A percentile compares a stretch with the other conserved stretches of the same genome.
Evolutionary conservation across 257 asterid genomes (phyloP).

Genomic region (Scutellaria galericulata): DNA sequence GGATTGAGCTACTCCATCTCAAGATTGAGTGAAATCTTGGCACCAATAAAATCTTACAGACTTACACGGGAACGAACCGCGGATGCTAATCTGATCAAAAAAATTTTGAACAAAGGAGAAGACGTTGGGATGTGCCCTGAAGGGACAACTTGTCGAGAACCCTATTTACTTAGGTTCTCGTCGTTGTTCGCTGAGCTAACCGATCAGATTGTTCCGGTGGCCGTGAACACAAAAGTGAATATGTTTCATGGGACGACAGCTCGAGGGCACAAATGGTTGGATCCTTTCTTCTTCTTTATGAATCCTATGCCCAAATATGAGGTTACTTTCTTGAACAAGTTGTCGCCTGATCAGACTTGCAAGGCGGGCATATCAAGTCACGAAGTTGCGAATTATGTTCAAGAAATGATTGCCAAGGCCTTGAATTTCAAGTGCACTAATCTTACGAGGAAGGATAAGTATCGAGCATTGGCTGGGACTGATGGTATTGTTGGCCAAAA

Average conservation of each 20-base stretch:
- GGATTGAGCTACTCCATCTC: conserved; percentile 41
- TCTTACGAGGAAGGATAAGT: conserved; percentile 51
- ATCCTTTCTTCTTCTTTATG: conserved; percentile 46
- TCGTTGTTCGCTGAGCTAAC: conserved; percentile 43
- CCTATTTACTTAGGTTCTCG: conserved; percentile 44
- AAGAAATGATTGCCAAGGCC: conserved; percentile 38
- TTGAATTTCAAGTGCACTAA: conserved; percentile 45
- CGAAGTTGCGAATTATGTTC: conserved; percentile 51
- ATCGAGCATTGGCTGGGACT: conserved; percentile 43
- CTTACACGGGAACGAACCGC: conserved; percentile 31
- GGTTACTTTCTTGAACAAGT: conserved; percentile 46
- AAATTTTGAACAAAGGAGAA: conserved; percentile 13
- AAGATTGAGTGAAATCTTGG: background rate
- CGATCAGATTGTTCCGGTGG: conserved; percentile 46
- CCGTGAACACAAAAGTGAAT: conserved; percentile 18
- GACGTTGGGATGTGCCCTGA: conserved; percentile 41
- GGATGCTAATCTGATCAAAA: conserved; percentile 38
- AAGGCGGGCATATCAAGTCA: conserved; percentile 39
- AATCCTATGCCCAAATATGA: conserved; percentile 45
- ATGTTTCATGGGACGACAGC: conserved; percentile 49
- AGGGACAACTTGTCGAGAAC: conserved; percentile 51
- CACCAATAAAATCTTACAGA: conserved; percentile 32
- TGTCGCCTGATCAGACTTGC: conserved; percentile 45
- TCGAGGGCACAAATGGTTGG: conserved; percentile 49
- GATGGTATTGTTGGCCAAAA: conserved; percentile 41